Percentiles rank a stretch among this genome's conserved stretches.
Conservation (phyloP, 2,329 filamentous ascomycete genomes). For the Ceratocystis diversiconidia region DNA sequence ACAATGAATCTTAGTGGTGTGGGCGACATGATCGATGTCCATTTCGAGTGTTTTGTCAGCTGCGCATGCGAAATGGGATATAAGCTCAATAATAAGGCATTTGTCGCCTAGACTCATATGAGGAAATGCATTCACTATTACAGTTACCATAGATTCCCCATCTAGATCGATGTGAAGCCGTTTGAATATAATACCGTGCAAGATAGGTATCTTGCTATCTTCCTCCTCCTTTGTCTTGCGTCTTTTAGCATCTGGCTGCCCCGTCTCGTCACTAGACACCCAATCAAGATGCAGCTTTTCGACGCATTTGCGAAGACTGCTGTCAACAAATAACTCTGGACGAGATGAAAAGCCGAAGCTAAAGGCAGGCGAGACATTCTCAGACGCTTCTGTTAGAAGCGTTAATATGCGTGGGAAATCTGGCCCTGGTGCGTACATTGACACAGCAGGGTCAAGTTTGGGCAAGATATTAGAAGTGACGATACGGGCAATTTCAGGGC, state of each 20-base stretch:
- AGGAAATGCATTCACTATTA: conserved; percentile 27
- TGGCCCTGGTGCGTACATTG: neutral
- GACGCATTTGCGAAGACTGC: conserved; percentile 23
- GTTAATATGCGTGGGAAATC: conserved; percentile 9
- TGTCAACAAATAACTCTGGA: conserved; percentile 20
- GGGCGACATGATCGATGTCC: neutral
- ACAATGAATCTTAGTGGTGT: conserved; percentile 9
- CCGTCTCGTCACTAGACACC: conserved; percentile 20
- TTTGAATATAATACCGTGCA: conserved; percentile 19
- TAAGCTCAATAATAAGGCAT: conserved; percentile 37
- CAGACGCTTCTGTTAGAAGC: conserved; percentile 12
- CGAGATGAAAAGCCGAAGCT: conserved; percentile 13
- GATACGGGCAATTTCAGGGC: conserved; percentile 8
- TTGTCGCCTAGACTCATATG: conserved; percentile 35
- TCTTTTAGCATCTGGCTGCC: conserved; percentile 22
- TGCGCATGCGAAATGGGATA: conserved; percentile 46
- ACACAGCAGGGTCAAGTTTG: conserved; percentile 9
- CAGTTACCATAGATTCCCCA: conserved; percentile 24
- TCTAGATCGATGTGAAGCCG: conserved; percentile 23
- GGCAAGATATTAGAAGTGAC: conserved; percentile 14
- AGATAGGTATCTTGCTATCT: conserved; percentile 5
- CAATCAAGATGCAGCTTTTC: conserved; percentile 23
- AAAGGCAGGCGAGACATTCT: neutral
- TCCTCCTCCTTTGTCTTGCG: conserved; percentile 21
- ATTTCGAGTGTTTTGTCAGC: conserved; percentile 32